phyloP scores from a whole-genome alignment of 202 grass and related monocot genomes.

The Panicum hallii region DNA sequence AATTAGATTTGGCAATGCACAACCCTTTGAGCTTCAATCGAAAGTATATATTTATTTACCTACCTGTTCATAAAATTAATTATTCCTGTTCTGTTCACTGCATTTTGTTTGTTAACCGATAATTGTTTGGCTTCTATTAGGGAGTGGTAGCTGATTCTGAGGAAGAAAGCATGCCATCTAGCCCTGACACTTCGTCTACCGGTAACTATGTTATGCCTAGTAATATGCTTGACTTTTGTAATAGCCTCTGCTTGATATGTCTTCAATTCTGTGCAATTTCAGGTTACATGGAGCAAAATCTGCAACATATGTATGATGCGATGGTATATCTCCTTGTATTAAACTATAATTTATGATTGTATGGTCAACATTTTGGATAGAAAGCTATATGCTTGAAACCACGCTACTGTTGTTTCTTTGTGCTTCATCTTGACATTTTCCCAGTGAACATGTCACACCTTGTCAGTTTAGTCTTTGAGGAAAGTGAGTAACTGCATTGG shows the following conservation, averaged over 20 bases:
- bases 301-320: slow-evolving; percentile 46
- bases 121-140: slow-evolving; percentile 52
- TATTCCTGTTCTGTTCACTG: slow-evolving; percentile 22
- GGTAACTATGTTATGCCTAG: slow-evolving; percentile 58
- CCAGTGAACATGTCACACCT: not conserved
- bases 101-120: slow-evolving; percentile 30
- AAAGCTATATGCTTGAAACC: not conserved
- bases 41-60: slow-evolving; percentile 45
- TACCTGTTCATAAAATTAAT: slow-evolving; percentile 27
- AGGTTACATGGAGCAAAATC: slow-evolving; percentile 62
- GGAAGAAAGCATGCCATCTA: slow-evolving; percentile 64
- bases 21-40: slow-evolving; percentile 42
- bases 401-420: not conserved
- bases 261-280: slow-evolving; percentile 45
- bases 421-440: not conserved
- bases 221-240: slow-evolving; percentile 50
- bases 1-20: slow-evolving; percentile 36
- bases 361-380: not conserved
- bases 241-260: slow-evolving; percentile 33
- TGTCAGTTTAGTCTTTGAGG: slow-evolving; percentile 26
- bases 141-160: slow-evolving; percentile 57
- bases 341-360: slow-evolving; percentile 30
- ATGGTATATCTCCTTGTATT: slow-evolving; percentile 52
- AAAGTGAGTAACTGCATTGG: slow-evolving; percentile 29
- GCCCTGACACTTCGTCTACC: slow-evolving; percentile 62